Base-by-base conservation (phyloP, 805 yeast species). In the Kurtzmaniella cleridarum region DNA sequence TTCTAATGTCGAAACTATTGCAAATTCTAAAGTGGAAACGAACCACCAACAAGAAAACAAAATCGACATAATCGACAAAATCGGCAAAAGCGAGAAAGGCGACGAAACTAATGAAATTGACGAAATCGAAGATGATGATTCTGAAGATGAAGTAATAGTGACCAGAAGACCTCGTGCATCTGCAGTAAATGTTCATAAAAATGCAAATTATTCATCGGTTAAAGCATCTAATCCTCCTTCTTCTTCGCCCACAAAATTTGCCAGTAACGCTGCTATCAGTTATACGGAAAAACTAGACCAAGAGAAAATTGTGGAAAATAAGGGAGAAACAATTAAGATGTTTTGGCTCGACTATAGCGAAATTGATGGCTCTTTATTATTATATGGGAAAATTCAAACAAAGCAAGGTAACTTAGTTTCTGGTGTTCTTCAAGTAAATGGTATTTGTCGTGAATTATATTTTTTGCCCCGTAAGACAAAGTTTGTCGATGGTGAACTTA, bases 281-380 rank as follows among this genome's bases (percentile, higher is more conserved):
- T 53, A 58, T 41, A 62, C 69, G 2, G 67, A 62, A 26, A 68
- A 68, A 41, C 35, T 67, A 18, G 63, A 59, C 9, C 51, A 54
- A 34, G 39, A 53, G 2, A 46, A 48, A 12, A 41, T 57, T 14
- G 35, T 53, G n/a, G 50, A 45, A 8, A 26, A 32, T n/a, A 54
- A 45, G 34, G 56, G 56, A 7, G 60, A 60, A n/a, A 48, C 70
- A 1, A 74, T 89, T 55, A 76, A 77, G 50, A 79, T 91, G 81
- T 93, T 75, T 59, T 93, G 97, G 97, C 62, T 85, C 24, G 98
- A 93, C 60, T 89, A 80, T 57, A 71, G 84, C 17, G 98, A 91
- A 55, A 78, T 83, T 10, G 85, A 81, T 42, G 74, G 74, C 48
- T 63, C 79, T 0, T 62, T 93, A 35, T 57, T 86, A 14, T 67